Conservation (phyloP, 2,329 filamentous ascomycete genomes). For the Albifimbria verrucaria region DNA sequence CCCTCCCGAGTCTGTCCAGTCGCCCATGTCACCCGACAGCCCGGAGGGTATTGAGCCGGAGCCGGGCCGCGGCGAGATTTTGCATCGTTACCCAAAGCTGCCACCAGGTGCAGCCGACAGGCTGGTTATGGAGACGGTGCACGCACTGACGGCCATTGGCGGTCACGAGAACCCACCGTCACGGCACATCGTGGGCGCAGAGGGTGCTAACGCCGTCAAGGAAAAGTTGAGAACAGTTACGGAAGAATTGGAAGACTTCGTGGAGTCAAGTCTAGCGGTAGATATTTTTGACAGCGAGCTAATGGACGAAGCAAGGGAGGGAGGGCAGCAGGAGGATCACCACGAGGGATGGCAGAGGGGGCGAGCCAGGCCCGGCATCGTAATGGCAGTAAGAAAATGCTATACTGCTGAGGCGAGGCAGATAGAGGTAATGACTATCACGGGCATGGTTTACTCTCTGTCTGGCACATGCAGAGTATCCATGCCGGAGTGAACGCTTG, state of each 20-base stretch:
- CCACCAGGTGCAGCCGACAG: constrained; percentile 65
- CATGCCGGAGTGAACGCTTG: no score
- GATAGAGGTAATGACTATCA: no score
- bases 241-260: constrained; percentile 94
- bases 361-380: background rate
- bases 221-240: constrained; percentile 96
- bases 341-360: constrained; percentile 12
- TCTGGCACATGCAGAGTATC: no score
- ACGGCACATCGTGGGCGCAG: constrained; percentile 87
- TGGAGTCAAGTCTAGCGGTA: constrained; percentile 81
- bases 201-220: constrained; percentile 83
- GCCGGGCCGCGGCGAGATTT: constrained; percentile 38
- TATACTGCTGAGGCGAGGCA: background rate
- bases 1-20: constrained; percentile 22
- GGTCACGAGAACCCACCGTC: constrained; percentile 95
- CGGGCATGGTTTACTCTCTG: no score
- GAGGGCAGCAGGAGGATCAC: constrained; percentile 24
- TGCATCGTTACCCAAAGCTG: constrained; percentile 72
- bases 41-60: constrained; percentile 28
- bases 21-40: constrained; percentile 27
- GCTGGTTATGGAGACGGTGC: constrained; percentile 83
- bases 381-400: no score
- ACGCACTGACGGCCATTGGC: constrained; percentile 86
- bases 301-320: constrained; percentile 47
- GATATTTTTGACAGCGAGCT: constrained; percentile 66